Percentiles rank a stretch among this genome's conserved stretches.
These are phyloP conservation scores for Bertia moriformis DNA, from an alignment of 2,329 filamentous ascomycete species.

Conservation along the genomic window DNA sequence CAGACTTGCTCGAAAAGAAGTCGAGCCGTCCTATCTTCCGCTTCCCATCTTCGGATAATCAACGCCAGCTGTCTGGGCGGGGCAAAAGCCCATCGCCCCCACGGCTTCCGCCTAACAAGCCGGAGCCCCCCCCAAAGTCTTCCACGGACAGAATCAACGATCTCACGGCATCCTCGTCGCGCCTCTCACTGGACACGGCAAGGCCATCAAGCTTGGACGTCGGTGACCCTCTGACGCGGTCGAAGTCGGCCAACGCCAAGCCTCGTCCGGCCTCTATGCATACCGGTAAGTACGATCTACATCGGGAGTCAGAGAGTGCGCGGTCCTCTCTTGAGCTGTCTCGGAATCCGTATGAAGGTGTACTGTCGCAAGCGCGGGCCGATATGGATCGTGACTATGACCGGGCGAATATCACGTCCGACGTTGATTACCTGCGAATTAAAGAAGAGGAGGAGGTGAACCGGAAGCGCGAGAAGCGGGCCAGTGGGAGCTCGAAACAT, in stretches of 20 bases:
- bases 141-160: conserved; percentile 14
- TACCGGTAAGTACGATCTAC: background rate
- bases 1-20: background rate
- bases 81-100: background rate
- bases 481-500: conserved; percentile 25
- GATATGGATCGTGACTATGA: conserved; percentile 18
- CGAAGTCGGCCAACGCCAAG: background rate
- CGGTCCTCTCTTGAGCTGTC: background rate
- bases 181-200: background rate
- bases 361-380: background rate
- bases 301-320: background rate
- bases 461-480: conserved; percentile 26
- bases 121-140: conserved; percentile 22
- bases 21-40: background rate
- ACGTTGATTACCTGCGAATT: conserved; percentile 68
- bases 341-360: background rate
- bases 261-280: background rate
- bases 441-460: conserved; percentile 53
- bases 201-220: background rate
- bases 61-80: background rate
- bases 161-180: background rate
- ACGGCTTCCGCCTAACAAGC: no score
- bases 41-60: background rate
- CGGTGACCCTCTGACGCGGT: background rate
- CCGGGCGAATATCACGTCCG: conserved; percentile 59